Evolutionary conservation across 306 rosid species (phyloP).

Genomic region (barrel medic (Medicago truncatula)): DNA sequence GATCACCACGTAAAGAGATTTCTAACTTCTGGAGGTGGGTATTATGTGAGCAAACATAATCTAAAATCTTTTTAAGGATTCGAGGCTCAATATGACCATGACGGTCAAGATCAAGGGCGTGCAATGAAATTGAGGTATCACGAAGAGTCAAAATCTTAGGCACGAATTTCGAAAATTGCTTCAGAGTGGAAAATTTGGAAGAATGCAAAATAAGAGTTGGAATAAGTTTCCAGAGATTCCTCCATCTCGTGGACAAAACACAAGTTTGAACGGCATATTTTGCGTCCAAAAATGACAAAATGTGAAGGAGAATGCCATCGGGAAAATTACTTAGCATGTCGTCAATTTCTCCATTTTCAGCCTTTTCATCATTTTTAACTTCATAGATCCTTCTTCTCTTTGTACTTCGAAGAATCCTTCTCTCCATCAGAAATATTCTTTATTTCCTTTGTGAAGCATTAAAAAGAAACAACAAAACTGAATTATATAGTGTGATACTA

Average conservation of each 20-base stretch:
- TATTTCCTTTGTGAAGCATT: no score
- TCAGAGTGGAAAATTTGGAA: background rate
- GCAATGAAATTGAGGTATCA: background rate
- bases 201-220: background rate
- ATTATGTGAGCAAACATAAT: background rate
- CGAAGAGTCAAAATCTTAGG: background rate
- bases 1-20: background rate
- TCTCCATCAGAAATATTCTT: no score
- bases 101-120: background rate
- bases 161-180: background rate
- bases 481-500: no score
- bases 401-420: background rate
- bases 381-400: background rate
- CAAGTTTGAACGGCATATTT: background rate
- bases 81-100: background rate
- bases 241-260: background rate
- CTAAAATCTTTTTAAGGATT: background rate
- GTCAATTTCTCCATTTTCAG: background rate
- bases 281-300: background rate
- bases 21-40: background rate
- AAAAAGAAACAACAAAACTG: no score
- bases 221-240: background rate
- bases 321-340: background rate
- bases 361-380: background rate
- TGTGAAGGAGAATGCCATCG: background rate